These are phyloP conservation scores for Pyrus pyrifolia DNA, from an alignment of 306 rosid genomes.

Conservation along the genomic window DNA sequence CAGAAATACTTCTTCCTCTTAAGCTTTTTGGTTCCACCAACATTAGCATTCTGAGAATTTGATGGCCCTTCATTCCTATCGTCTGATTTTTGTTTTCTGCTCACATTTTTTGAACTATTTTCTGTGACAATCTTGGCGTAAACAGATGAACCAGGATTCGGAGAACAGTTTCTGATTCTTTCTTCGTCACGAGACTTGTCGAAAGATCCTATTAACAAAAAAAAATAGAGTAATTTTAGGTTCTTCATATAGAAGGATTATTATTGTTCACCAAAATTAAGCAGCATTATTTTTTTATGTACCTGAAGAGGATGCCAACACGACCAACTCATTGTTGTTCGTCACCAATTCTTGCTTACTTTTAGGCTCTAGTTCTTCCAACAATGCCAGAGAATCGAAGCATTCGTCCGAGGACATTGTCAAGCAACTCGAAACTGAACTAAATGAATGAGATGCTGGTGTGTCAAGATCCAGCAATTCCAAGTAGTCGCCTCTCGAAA, in stretches of 20 bases:
- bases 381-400: conserved; percentile 27
- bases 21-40: conserved; percentile 13
- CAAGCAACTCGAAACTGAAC: conserved; percentile 40
- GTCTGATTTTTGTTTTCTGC: conserved; percentile 4
- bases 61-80: conserved; percentile 15
- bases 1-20: conserved; percentile 27
- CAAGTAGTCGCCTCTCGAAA: conserved; percentile 28
- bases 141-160: neutral
- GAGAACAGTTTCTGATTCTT: neutral
- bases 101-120: neutral
- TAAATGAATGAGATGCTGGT: conserved; percentile 25
- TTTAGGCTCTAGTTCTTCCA: conserved; percentile 18
- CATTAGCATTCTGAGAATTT: neutral
- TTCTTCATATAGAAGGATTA: no score
- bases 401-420: conserved; percentile 32
- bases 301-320: conserved; percentile 29
- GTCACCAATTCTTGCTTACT: neutral
- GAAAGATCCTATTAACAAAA: conserved; percentile 14
- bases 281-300: neutral
- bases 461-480: conserved; percentile 33
- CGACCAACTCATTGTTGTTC: conserved; percentile 19
- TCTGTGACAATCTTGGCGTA: neutral
- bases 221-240: neutral
- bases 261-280: neutral
- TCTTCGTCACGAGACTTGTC: neutral